These are phyloP conservation scores for Keqinozyma sinolaborantium DNA, from an alignment of 1,139 yeast genomes.

Conservation along the genomic window DNA sequence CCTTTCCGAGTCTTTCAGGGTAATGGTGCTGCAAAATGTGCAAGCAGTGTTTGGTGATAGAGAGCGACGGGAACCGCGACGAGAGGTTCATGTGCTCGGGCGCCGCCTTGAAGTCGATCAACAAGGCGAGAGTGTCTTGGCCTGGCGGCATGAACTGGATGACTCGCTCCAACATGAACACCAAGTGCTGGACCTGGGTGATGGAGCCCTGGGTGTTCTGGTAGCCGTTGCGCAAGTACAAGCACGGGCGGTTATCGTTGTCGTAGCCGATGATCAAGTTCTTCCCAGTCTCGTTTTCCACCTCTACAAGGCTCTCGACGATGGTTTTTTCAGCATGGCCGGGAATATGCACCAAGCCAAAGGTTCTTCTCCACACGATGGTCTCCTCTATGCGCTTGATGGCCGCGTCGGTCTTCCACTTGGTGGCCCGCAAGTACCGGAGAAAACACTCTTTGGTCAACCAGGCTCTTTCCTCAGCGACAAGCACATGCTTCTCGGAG, in stretches of 20 bases:
- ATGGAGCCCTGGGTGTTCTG: slow-evolving; percentile 88
- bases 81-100: slow-evolving; percentile 39
- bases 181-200: slow-evolving; percentile 89
- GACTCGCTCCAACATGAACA: slow-evolving; percentile 84
- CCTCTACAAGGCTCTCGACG: slow-evolving; percentile 59
- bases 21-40: slow-evolving; percentile 91
- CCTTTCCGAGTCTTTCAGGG: slow-evolving; percentile 92
- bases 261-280: slow-evolving; percentile 87
- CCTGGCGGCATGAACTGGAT: slow-evolving; percentile 95
- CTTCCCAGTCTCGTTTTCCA: slow-evolving; percentile 84
- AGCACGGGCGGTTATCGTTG: slow-evolving; percentile 82
- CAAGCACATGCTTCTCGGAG: slow-evolving; percentile 19
- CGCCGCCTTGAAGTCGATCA: slow-evolving; percentile 81
- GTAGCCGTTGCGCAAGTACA: slow-evolving; percentile 86
- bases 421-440: slow-evolving; percentile 86
- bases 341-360: slow-evolving; percentile 70
- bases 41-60: slow-evolving; percentile 69
- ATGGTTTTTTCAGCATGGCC: slow-evolving; percentile 42
- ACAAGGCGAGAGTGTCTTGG: slow-evolving; percentile 83
- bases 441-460: slow-evolving; percentile 83
- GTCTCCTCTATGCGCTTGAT: slow-evolving; percentile 73
- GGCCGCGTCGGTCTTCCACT: slow-evolving; percentile 75
- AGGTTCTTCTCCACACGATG: slow-evolving; percentile 86
- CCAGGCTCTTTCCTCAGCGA: slow-evolving; percentile 78
- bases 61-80: slow-evolving; percentile 40